phyloP scores from a whole-genome alignment of 2,329 filamentous ascomycete genomes.

The Clonostachys rhizophaga region DNA sequence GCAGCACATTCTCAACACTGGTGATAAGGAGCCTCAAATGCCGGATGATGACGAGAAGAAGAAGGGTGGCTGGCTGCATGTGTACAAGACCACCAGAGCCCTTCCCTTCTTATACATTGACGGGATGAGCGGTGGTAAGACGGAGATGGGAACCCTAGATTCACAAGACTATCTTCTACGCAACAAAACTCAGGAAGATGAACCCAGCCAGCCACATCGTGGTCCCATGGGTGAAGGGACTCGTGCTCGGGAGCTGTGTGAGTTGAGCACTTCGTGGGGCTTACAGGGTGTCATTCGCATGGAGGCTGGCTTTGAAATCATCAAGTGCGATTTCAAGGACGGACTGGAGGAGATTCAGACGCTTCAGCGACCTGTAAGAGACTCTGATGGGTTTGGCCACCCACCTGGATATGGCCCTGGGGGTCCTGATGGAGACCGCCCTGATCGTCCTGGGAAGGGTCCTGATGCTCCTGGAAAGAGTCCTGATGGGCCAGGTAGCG shows the following conservation, averaged over 20 bases:
- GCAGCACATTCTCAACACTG: too few species aligned
- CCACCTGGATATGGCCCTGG: too few species aligned
- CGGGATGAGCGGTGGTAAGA: conserved; percentile 65
- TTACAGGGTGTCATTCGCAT: conserved; percentile 64
- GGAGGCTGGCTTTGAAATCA: conserved; percentile 70
- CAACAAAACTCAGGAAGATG: conserved; percentile 2
- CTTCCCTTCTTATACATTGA: conserved; percentile 65
- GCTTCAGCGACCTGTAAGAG: conserved; percentile 14
- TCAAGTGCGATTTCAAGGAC: conserved; percentile 56
- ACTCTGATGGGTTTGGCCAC: too few species aligned
- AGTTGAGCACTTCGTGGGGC: conserved; percentile 52
- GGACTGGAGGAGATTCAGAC: conserved; percentile 28
- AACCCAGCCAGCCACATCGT: neutral
- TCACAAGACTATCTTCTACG: conserved; percentile 59
- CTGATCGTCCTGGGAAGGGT: too few species aligned
- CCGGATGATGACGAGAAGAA: conserved; percentile 1
- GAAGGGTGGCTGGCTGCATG: conserved; percentile 57
- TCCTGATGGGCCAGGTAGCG: too few species aligned
- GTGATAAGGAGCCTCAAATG: neutral
- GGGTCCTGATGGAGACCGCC: too few species aligned
- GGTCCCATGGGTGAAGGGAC: conserved; percentile 34
- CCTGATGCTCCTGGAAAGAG: too few species aligned
- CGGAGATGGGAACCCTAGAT: conserved; percentile 60
- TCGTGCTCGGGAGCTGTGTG: conserved; percentile 34
- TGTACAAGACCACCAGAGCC: conserved; percentile 52